Evolutionary conservation across 2,329 filamentous ascomycete species (phyloP).

Genomic region (Diaporthe humulicola): DNA sequence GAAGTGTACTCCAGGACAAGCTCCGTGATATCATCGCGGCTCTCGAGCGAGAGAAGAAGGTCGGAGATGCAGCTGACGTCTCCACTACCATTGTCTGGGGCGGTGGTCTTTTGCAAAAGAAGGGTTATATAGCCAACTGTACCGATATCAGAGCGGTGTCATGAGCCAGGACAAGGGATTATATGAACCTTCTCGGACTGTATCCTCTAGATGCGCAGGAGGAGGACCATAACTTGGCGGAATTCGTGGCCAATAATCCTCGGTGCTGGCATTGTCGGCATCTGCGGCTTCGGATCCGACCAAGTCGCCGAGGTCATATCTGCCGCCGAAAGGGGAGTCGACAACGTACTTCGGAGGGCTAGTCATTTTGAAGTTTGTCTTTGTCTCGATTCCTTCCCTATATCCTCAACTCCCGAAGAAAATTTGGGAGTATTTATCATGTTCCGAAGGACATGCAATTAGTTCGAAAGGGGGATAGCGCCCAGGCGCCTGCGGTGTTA

Average conservation of each 20-base stretch:
- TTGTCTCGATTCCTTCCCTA: not conserved
- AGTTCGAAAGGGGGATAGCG: not conserved
- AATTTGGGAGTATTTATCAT: not conserved
- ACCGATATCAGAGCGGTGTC: not conserved
- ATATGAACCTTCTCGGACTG: not conserved
- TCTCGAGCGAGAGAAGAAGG: not conserved
- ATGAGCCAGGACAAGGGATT: not conserved
- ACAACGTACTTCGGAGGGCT: not conserved
- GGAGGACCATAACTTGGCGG: not conserved
- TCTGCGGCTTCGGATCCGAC: not conserved
- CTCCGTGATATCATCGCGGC: not conserved
- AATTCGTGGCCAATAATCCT: conserved; percentile 1
- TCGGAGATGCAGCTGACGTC: not conserved
- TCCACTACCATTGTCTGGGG: not conserved
- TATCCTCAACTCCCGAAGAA: not conserved
- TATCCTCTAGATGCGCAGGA: not conserved
- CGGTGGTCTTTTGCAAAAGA: not conserved
- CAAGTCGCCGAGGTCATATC: not conserved
- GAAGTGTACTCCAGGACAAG: not conserved
- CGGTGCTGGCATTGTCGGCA: not conserved
- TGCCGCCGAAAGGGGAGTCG: not conserved
- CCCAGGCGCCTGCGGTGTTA: not conserved
- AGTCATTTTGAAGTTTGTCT: not conserved
- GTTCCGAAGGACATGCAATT: not conserved
- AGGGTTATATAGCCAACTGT: conserved; percentile 6